These are phyloP conservation scores for Cymbopogon flexuosus DNA, from an alignment of 202 grass and related monocot genomes.

Conservation along the genomic window DNA sequence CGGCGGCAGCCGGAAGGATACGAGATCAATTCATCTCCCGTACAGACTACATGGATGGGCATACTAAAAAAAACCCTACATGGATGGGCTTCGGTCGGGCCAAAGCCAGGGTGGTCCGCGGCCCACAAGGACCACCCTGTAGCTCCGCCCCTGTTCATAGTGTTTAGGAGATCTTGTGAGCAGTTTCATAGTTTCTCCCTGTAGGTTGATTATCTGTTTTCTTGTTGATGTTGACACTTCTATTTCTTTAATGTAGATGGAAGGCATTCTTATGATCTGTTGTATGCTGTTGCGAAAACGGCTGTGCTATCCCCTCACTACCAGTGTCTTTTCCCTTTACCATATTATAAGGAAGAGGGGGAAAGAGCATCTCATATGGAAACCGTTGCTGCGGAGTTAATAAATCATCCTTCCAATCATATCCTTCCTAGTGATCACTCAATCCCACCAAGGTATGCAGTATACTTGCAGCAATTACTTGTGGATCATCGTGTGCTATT, in stretches of 20 bases:
- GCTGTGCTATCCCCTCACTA: constrained; percentile 40
- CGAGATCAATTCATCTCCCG: no score
- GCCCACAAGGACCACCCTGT: no score
- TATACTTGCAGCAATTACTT: constrained; percentile 25
- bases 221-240: constrained; percentile 1
- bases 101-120: no score
- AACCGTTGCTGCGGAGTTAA: constrained; percentile 36
- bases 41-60: no score
- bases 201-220: not conserved
- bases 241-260: constrained; percentile 31
- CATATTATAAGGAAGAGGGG: constrained; percentile 44
- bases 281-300: constrained; percentile 48
- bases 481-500: not conserved
- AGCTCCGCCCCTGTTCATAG: no score
- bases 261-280: constrained; percentile 46
- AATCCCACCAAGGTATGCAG: constrained; percentile 59
- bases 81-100: no score
- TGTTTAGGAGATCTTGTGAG: not conserved
- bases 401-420: constrained; percentile 33
- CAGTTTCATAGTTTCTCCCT: not conserved
- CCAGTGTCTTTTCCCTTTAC: constrained; percentile 39
- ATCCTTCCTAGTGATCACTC: constrained; percentile 29
- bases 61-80: no score
- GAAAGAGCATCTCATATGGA: constrained; percentile 34
- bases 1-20: no score